A percentile compares a stretch with the other conserved stretches of the same genome.
These are phyloP conservation scores for Crepidotus variabilis DNA, from an alignment of 768 basidiomycete genomes.

Conservation along the genomic window DNA sequence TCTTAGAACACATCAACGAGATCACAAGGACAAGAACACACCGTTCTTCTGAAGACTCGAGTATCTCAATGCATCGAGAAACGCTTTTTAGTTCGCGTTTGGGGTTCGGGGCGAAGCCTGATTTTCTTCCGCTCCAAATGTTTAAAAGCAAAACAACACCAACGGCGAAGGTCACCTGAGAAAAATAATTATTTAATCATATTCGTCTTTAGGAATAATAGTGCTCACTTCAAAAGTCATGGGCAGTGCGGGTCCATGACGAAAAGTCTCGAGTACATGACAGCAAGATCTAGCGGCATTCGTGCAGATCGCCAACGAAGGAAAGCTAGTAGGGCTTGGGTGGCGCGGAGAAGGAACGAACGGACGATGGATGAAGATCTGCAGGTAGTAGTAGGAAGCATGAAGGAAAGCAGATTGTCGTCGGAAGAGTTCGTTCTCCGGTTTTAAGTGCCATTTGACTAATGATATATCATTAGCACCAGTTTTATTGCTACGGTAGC, in stretches of 20 bases:
- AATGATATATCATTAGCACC: not conserved
- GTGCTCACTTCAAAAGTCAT: slow-evolving; percentile 32
- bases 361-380: slow-evolving; percentile 76
- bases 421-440: slow-evolving; percentile 35
- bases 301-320: slow-evolving; percentile 79
- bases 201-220: slow-evolving; percentile 13
- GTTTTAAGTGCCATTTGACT: slow-evolving; percentile 44
- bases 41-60: slow-evolving; percentile 40
- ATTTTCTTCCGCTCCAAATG: slow-evolving; percentile 58
- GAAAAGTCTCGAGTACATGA: slow-evolving; percentile 61
- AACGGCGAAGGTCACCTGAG: slow-evolving; percentile 27
- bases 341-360: slow-evolving; percentile 69
- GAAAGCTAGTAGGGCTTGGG: slow-evolving; percentile 35
- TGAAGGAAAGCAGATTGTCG: slow-evolving; percentile 57
- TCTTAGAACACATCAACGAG: not conserved
- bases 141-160: slow-evolving; percentile 59
- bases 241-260: slow-evolving; percentile 29
- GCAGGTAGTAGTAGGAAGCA: slow-evolving; percentile 42
- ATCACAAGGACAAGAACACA: slow-evolving; percentile 13
- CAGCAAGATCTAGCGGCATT: slow-evolving; percentile 77
- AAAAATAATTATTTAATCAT: slow-evolving; percentile 7
- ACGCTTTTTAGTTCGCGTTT: slow-evolving; percentile 57
- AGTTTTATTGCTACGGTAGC: too few species aligned
- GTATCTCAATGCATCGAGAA: slow-evolving; percentile 50
- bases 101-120: slow-evolving; percentile 41